A percentile compares a stretch with the other conserved stretches of the same genome.
phyloP scores from a whole-genome alignment of 1,284 basidiomycete genomes.

The Clitocybe nebularis region DNA sequence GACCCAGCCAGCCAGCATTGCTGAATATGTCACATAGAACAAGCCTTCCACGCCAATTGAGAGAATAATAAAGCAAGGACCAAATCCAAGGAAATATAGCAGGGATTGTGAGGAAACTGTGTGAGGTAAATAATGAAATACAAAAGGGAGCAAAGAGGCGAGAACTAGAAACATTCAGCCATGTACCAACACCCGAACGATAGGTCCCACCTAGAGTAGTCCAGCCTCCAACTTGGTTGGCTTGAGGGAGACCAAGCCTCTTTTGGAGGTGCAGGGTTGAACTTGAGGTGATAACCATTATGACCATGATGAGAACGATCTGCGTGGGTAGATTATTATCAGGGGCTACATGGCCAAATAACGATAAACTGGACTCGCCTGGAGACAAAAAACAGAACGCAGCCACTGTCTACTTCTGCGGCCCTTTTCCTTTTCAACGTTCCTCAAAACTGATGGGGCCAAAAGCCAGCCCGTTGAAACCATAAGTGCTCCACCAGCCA shows the following conservation, averaged over 20 bases:
- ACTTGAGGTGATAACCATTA: conserved; percentile 49
- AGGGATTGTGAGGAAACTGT: conserved; percentile 49
- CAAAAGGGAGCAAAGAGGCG: conserved; percentile 50
- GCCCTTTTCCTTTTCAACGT: conserved; percentile 9
- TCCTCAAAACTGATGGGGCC: conserved; percentile 9
- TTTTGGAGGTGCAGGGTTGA: conserved; percentile 60
- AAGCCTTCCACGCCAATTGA: conserved; percentile 83
- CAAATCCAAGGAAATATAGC: conserved; percentile 68
- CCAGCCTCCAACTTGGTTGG: conserved; percentile 71
- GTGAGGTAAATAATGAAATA: conserved; percentile 28
- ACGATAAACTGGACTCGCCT: conserved; percentile 30
- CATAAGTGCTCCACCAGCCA: conserved; percentile 26
- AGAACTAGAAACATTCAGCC: conserved; percentile 30
- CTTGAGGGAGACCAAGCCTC: conserved; percentile 64
- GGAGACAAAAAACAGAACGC: conserved; percentile 25
- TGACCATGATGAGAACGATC: conserved; percentile 40
- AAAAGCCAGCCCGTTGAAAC: conserved; percentile 11
- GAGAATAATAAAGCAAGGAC: conserved; percentile 76
- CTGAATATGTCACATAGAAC: conserved; percentile 72
- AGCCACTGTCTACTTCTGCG: conserved; percentile 8
- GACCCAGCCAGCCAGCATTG: conserved; percentile 67
- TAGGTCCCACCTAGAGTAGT: conserved; percentile 46
- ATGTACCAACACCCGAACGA: too few species aligned
- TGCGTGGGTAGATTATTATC: conserved; percentile 15
- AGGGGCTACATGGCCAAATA: too few species aligned